phyloP scores from a whole-genome alignment of 1,139 yeast genomes.

The Protomyces macrosporus region DNA sequence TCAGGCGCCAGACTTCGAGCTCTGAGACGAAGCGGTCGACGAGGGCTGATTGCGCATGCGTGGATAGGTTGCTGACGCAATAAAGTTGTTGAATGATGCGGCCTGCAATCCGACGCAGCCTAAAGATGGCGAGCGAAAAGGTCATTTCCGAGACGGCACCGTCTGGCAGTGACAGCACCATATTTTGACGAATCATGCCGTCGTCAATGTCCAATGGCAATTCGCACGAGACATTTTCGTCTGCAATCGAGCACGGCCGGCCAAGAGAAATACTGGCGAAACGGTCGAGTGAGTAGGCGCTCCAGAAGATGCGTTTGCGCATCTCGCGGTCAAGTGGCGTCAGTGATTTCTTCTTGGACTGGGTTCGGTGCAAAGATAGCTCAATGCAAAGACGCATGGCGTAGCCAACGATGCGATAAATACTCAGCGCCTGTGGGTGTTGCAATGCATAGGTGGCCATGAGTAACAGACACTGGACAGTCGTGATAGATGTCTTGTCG shows the following conservation, averaged over 20 bases:
- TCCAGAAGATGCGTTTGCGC: constrained; percentile 34
- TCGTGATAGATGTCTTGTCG: constrained; percentile 12
- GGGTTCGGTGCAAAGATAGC: constrained; percentile 21
- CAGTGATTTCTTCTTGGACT: constrained; percentile 7
- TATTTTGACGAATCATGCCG: constrained; percentile 20
- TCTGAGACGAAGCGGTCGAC: constrained; percentile 25
- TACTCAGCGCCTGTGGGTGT: constrained; percentile 19
- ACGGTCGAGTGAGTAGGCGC: constrained; percentile 32
- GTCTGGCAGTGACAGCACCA: neutral
- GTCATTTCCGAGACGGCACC: constrained; percentile 26
- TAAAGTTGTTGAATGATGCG: constrained; percentile 28
- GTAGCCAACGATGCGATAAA: constrained; percentile 14
- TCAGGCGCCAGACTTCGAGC: constrained; percentile 24
- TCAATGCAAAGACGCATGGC: constrained; percentile 24
- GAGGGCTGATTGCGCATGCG: constrained; percentile 1
- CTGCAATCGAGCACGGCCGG: constrained; percentile 34
- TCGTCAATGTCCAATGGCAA: constrained; percentile 29
- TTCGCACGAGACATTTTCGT: constrained; percentile 27
- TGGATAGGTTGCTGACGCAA: constrained; percentile 21
- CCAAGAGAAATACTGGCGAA: constrained; percentile 31
- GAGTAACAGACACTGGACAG: constrained; percentile 13
- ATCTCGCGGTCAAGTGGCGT: constrained; percentile 30
- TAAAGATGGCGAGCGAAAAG: constrained; percentile 28
- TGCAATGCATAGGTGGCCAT: constrained; percentile 13
- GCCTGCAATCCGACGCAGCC: constrained; percentile 28